Base-by-base conservation (phyloP, 2,329 filamentous ascomycete genomes). In the Xylaria sp. region DNA sequence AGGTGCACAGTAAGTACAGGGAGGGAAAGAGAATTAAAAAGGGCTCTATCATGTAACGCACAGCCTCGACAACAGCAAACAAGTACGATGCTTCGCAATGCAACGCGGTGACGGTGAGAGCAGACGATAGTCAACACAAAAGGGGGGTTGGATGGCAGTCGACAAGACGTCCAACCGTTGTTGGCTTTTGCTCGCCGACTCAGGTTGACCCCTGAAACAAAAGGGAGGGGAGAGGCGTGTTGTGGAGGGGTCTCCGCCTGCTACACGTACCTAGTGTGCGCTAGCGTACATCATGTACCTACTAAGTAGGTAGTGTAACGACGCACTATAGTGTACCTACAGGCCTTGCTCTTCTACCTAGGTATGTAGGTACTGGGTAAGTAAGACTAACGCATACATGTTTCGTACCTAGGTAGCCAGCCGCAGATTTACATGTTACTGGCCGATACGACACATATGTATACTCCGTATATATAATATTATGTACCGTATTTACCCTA, bases 181-280 rank as follows among this genome's bases (percentile, higher is more conserved):
- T 33, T 50, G 49, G 51, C 47, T 56, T 25, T 50, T 20, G 22
- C 45, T 31, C 51, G 51, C 44, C 60, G 51, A 65, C 55, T 64
- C 67, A 67, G 65, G 64, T 63, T 64, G 57, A 59, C 65, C 65
- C 67, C 67, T 67, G 65, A 65, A 69, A 56, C 51, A 20, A 15
- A 55, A 27, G 31, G 59, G 63, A 33, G 42, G 50, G 44, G 56
- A 20, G 27, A 5, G 36, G 36, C 20, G 13, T 22, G 45, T 20
- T 49, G 50, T 65, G 62, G 62, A 68, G 62, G 66, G 66, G 66
- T 50, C 56, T 53, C 53, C 61, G 58, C 53, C 57, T 29, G 22
- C 45, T n/a, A n/a, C n/a, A n/a, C n/a, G n/a, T n/a, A n/a, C n/a
- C n/a, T 31, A 44, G 55, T 6, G 22, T 50, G 27, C 20, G 22